These are phyloP conservation scores for Aspergillus aculeatinus DNA, from an alignment of 2,329 filamentous ascomycete genomes.

Conservation along the genomic window DNA sequence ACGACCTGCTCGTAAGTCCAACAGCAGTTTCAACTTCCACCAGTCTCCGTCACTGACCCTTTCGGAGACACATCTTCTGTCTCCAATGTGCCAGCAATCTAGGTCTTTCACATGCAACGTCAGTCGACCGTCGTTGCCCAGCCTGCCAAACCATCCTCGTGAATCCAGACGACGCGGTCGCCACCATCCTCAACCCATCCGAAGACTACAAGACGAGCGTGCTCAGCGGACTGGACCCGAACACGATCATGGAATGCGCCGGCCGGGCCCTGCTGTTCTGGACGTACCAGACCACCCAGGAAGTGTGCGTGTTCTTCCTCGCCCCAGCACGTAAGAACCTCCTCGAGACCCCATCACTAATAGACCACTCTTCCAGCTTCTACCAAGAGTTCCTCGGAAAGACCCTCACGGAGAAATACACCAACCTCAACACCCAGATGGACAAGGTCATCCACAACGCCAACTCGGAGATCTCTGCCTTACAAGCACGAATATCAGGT, in stretches of 20 bases:
- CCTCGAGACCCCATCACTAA: slow-evolving; percentile 6
- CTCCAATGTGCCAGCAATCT: slow-evolving; percentile 66
- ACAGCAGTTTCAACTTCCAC: not conserved
- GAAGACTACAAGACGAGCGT: slow-evolving; percentile 91
- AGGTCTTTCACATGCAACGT: slow-evolving; percentile 59
- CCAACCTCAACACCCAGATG: slow-evolving; percentile 62
- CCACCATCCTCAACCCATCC: slow-evolving; percentile 69
- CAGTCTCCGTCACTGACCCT: slow-evolving; percentile 4
- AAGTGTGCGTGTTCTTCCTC: slow-evolving; percentile 59
- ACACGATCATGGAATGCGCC: slow-evolving; percentile 81
- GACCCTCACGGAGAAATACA: slow-evolving; percentile 70
- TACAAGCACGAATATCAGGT: slow-evolving; percentile 67
- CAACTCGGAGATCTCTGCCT: slow-evolving; percentile 66
- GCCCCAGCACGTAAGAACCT: not conserved
- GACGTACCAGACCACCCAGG: slow-evolving; percentile 80
- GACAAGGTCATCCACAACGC: slow-evolving; percentile 74
- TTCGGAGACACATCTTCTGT: slow-evolving; percentile 78
- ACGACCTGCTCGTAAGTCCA: slow-evolving; percentile 77
- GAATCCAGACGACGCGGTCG: slow-evolving; percentile 72
- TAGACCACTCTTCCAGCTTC: slow-evolving; percentile 48
- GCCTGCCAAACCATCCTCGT: slow-evolving; percentile 69
- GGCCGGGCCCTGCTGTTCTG: slow-evolving; percentile 78
- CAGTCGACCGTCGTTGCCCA: slow-evolving; percentile 64
- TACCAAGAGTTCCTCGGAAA: slow-evolving; percentile 77
- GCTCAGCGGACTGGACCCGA: slow-evolving; percentile 77